Base-by-base conservation (phyloP, 768 basidiomycete genomes). In the Terana coerulea region DNA sequence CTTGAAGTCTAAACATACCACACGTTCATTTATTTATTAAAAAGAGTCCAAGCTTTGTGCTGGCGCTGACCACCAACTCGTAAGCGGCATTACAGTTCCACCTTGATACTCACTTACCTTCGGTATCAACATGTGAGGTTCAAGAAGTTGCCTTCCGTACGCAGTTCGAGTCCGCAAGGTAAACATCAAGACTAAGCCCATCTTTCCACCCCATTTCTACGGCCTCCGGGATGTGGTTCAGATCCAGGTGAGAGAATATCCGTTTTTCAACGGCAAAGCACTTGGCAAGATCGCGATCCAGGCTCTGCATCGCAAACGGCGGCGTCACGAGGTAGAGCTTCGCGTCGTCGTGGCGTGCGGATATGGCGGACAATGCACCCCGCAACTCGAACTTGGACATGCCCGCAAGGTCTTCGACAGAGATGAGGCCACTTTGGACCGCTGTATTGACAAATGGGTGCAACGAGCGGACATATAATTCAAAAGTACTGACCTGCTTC, bases 161-260 rank as follows among this genome's bases (percentile, higher is more conserved):
- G 36, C 51, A 64, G 5, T 26, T 59, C 52, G 22, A 28, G 36
- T 58, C 55, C 6, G 67, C 54, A 8, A 52, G 55, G 17, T 67
- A 73, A 19, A 72, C 59, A 0, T 70, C 69, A 15, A 73, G 64
- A 25, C 58, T 60, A 25, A 72, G 43, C 29, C 64, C 67, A n/a
- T 69, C 60, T 28, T 46, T 39, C 50, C 57, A 58, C 19, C 71
- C 70, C 12, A 54, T 50, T 35, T 53, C 62, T 17, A 66, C 34
- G 40, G 61, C 63, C 52, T 71, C 69, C 10, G 59, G 43, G 22
- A 73, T 44, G 47, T 71, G 70, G 52, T 73, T 71, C 25, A 73
- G 40, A 52, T 69, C 69, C 9, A 73, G 69, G 47, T 73, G 72
- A 2, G 70, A 67, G 42, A 63, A 71, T 35, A 72, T 59, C 39